Evolutionary conservation across 2,329 filamentous ascomycete species (phyloP).

Genomic region (Cryoendolithus antarcticus): DNA sequence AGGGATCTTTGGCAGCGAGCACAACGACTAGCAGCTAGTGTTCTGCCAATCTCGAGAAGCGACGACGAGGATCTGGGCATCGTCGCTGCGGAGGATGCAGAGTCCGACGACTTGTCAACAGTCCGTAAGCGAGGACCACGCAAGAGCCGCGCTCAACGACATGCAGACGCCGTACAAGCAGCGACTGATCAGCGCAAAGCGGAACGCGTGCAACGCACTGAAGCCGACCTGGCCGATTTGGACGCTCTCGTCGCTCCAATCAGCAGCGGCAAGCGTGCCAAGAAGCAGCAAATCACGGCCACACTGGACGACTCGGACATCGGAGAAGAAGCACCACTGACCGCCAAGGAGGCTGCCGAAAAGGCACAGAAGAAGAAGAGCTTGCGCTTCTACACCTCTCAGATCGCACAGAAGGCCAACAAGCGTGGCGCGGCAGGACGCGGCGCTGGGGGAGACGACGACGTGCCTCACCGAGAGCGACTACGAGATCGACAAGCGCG

Average conservation of each 20-base stretch:
- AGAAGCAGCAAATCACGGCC: constrained; percentile 29
- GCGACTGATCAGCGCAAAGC: constrained; percentile 41
- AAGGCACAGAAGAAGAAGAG: constrained; percentile 86
- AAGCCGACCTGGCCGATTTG: constrained; percentile 64
- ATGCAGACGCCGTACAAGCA: constrained; percentile 41
- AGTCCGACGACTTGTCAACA: background rate
- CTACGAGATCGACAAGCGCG: constrained; percentile 74
- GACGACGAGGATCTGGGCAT: constrained; percentile 3
- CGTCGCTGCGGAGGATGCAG: background rate
- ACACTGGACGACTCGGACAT: constrained; percentile 65
- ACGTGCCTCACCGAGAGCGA: constrained; percentile 81
- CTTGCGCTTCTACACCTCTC: constrained; percentile 93
- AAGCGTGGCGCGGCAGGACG: constrained; percentile 63
- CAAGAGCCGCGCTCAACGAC: constrained; percentile 35
- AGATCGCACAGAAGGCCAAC: constrained; percentile 89
- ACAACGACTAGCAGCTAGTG: too few relatives aligned
- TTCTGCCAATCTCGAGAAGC: background rate
- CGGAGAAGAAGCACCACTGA: constrained; percentile 74
- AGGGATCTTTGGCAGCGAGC: constrained; percentile 62
- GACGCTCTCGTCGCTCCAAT: constrained; percentile 44
- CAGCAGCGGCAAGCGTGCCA: constrained; percentile 27
- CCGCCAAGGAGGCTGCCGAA: constrained; percentile 66
- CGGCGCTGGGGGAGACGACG: constrained; percentile 65
- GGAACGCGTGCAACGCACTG: constrained; percentile 42
- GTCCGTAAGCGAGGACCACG: too few relatives aligned